Base-by-base conservation (phyloP, 2,329 filamentous ascomycete genomes). In the Fusarium citri region DNA sequence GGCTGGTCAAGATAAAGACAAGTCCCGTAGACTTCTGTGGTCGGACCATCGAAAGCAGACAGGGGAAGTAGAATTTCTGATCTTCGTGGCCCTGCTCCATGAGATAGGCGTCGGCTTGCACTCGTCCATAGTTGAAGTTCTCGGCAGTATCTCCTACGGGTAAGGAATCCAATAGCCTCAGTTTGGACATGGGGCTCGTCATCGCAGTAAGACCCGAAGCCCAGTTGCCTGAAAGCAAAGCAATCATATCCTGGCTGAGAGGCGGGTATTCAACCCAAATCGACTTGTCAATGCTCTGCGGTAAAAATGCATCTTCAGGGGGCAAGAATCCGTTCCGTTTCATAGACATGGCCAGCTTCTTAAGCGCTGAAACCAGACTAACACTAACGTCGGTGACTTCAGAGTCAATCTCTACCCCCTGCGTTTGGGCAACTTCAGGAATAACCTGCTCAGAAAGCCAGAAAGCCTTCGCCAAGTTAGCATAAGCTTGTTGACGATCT, bases 381-480 rank as follows among this genome's bases (percentile, higher is more conserved):
- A 89, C 84, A 59, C 89, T 83, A 20, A 86, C 83, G 18, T 85
- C 84, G 20, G 85, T 82, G 14, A 87, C 77, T 64, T 88, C 85
- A n/a, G 78, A 74, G 49, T 84, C 82, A 4, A 80, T 76, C 0
- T 80, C 75, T 45, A 80, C 79, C 11, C 78, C 82, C 47, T 82
- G 85, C 23, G 79, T 78, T 30, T 80, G 79, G 10, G 82, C 76
- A 6, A 87, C 78, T 59, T 88, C 85, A 3, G 85, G 84, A 9
- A 89, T 79, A 2, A 85, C 80, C 53, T 86, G 81, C 53, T 88
- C 84, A 25, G 81, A 85, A n/a, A 97, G 88, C 94, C 94, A 98
- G 78, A 93, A 91, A 1, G 90, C 86, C 78, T 97, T 98, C 25
- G 93, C 91, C 53, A 98, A 83, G 78, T 97, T 93, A 3, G 95